Conservation (phyloP, 2,329 filamentous ascomycete genomes). For the Geoglossum cookeanum region DNA sequence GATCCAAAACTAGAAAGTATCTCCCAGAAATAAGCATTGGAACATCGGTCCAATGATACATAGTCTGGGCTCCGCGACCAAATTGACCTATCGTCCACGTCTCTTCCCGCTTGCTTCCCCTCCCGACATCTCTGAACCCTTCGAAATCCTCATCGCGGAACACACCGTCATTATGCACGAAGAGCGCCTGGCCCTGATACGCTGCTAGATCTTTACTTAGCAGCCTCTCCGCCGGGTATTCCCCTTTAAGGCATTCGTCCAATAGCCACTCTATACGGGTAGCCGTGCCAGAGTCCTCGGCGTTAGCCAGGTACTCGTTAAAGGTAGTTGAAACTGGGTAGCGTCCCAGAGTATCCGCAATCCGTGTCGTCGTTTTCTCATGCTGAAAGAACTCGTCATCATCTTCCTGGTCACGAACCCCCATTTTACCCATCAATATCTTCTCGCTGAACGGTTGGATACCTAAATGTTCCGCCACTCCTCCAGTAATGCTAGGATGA, state of each 20-base stretch:
- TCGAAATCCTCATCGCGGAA: slow-evolving; percentile 17
- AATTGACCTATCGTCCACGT: slow-evolving; percentile 18
- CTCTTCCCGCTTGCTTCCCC: slow-evolving; percentile 16
- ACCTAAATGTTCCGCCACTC: slow-evolving; percentile 1
- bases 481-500: slow-evolving; percentile 6
- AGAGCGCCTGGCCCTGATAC: slow-evolving; percentile 16
- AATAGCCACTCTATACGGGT: slow-evolving; percentile 16
- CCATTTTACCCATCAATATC: no score
- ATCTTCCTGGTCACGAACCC: slow-evolving; percentile 1
- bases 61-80: slow-evolving; percentile 19
- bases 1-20: slow-evolving; percentile 18
- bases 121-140: slow-evolving; percentile 17
- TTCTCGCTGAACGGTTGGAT: slow-evolving; percentile 11
- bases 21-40: slow-evolving; percentile 18
- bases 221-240: slow-evolving; percentile 8
- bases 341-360: slow-evolving; percentile 17
- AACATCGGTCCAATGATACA: slow-evolving; percentile 20
- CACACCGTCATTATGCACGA: slow-evolving; percentile 17
- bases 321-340: slow-evolving; percentile 18
- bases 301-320: slow-evolving; percentile 20
- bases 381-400: slow-evolving; percentile 18
- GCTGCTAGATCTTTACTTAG: slow-evolving; percentile 12
- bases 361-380: slow-evolving; percentile 15
- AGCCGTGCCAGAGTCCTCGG: slow-evolving; percentile 16
- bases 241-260: slow-evolving; percentile 9